Evolutionary conservation across 768 basidiomycete species (phyloP).

Genomic region (Cyclocybe cylindracea): DNA sequence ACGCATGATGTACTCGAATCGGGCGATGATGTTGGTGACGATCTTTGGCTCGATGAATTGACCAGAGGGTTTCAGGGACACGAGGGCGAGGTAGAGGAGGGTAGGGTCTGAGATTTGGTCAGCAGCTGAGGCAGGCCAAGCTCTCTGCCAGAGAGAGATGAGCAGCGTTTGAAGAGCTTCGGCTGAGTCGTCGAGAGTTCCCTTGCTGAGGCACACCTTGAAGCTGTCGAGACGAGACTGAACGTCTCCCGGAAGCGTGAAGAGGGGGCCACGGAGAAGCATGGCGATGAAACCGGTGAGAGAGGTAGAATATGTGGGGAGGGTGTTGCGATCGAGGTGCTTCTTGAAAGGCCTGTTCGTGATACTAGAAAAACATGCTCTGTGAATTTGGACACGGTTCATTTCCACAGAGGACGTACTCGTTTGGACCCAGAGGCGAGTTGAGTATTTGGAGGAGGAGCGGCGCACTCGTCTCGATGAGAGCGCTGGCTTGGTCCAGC

Average conservation of each 20-base stretch:
- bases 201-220: conserved; percentile 3
- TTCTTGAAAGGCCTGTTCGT: conserved; percentile 23
- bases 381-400: conserved; percentile 2
- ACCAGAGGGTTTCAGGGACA: not conserved
- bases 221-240: not conserved
- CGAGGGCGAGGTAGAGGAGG: not conserved
- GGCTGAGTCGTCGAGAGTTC: not conserved
- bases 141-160: not conserved
- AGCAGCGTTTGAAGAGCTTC: not conserved
- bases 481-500: not conserved
- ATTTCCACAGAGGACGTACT: conserved; percentile 7
- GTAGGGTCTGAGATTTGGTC: not conserved
- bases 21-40: not conserved
- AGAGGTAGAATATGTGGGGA: conserved; percentile 14
- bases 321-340: conserved; percentile 9
- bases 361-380: conserved; percentile 9
- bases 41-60: conserved; percentile 2
- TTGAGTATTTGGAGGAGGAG: conserved; percentile 15
- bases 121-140: not conserved
- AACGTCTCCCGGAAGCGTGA: not conserved
- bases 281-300: conserved; percentile 9
- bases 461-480: conserved; percentile 9
- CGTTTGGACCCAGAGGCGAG: conserved; percentile 8
- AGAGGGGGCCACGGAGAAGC: not conserved
- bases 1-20: not conserved